Conservation (phyloP, 1,139 yeast species). For the Nakaseomyces uthaithaninus region DNA sequence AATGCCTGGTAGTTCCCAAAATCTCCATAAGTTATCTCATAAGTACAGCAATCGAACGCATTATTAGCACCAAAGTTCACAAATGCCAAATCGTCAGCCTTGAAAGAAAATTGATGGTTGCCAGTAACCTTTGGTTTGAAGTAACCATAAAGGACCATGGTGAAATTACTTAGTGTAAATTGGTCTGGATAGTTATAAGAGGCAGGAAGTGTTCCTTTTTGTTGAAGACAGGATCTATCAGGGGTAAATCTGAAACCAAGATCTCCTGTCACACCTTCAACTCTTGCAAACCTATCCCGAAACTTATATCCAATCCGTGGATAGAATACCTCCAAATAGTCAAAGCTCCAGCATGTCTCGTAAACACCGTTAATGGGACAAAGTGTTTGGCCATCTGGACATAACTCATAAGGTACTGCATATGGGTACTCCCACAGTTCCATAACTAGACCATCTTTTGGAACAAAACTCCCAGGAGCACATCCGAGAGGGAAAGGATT, state of each 20-base stretch:
- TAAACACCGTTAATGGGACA: background rate
- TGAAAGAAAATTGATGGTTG: background rate
- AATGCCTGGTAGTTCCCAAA: slow-evolving; percentile 3
- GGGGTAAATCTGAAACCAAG: background rate
- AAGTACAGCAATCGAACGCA: slow-evolving; percentile 1
- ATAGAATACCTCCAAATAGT: background rate
- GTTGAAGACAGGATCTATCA: background rate
- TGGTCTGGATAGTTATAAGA: background rate
- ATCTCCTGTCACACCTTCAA: background rate
- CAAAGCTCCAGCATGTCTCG: background rate
- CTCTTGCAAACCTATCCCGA: background rate
- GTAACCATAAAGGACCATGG: slow-evolving; percentile 2
- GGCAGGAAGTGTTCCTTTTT: background rate
- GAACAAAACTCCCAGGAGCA: background rate
- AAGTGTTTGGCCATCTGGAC: background rate
- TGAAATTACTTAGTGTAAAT: background rate
- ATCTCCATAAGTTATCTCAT: background rate
- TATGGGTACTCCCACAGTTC: background rate
- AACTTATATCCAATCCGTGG: background rate
- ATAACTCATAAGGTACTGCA: background rate
- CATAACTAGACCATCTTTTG: background rate
- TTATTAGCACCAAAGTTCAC: slow-evolving; percentile 1
- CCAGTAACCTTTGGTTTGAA: slow-evolving; percentile 3
- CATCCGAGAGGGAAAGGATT: background rate
- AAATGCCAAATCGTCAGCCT: background rate